Percentiles rank a stretch among this genome's conserved stretches.
Conservation (phyloP, 257 asterid species). For the Solanum habrochaites region DNA sequence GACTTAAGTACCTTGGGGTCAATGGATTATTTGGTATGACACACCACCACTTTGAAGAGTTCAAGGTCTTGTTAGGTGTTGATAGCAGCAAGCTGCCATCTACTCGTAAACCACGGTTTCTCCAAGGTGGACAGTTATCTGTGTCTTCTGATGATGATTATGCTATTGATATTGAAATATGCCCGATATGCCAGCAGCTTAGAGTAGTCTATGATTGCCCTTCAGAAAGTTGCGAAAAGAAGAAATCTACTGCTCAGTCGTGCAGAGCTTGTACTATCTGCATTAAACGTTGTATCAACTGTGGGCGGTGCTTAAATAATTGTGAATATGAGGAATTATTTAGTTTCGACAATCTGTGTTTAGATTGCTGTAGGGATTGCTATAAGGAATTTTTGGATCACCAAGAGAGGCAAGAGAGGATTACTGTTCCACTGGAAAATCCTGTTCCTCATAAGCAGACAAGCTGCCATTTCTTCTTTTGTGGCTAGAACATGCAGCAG, state of each 20-base stretch:
- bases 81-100: constrained; percentile 15
- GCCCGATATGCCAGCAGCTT: constrained; percentile 57
- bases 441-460: background rate
- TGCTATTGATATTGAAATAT: constrained; percentile 51
- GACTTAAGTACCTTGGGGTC: constrained; percentile 52
- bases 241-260: constrained; percentile 12
- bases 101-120: constrained; percentile 31
- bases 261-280: constrained; percentile 68
- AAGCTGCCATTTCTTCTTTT: constrained; percentile 24
- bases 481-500: constrained; percentile 14
- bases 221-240: constrained; percentile 34
- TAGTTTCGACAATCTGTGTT: constrained; percentile 24
- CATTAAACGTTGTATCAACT: constrained; percentile 53
- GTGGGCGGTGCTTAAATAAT: constrained; percentile 65
- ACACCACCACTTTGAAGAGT: constrained; percentile 36
- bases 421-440: background rate
- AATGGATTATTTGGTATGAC: constrained; percentile 35
- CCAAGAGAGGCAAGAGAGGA: constrained; percentile 11
- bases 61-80: constrained; percentile 42
- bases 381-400: constrained; percentile 10
- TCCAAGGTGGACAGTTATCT: constrained; percentile 24
- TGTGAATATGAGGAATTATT: constrained; percentile 55
- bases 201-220: constrained; percentile 77
- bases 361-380: constrained; percentile 40
- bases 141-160: constrained; percentile 61